Percentiles rank a stretch among this genome's conserved stretches.
phyloP scores from a whole-genome alignment of 164 flowering plant genomes.

The Kingdonia uniflora region DNA sequence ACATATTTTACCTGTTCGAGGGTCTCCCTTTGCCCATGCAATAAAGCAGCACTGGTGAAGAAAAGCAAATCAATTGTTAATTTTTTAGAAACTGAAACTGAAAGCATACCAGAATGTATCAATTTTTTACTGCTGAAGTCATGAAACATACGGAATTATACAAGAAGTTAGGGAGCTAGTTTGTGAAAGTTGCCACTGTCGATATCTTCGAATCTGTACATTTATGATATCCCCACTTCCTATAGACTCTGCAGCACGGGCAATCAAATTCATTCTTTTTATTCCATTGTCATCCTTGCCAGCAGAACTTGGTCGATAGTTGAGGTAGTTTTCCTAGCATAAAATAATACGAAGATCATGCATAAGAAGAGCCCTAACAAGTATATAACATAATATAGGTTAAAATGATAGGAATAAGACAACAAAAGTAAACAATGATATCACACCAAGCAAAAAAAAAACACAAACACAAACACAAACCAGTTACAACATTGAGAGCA shows the following conservation, averaged over 20 bases:
- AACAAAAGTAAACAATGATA: not conserved
- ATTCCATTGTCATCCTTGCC: slow-evolving; percentile 75
- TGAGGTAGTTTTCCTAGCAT: slow-evolving; percentile 85
- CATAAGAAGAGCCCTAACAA: no score
- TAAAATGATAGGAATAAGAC: not conserved
- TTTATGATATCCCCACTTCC: slow-evolving; percentile 86
- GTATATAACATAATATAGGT: not conserved
- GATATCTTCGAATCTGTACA: slow-evolving; percentile 88
- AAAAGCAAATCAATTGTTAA: slow-evolving; percentile 5
- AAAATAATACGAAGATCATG: slow-evolving; percentile 1
- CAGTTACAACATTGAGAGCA: not conserved
- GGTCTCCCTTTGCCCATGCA: slow-evolving; percentile 84
- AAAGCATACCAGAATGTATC: slow-evolving; percentile 2
- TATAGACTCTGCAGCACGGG: slow-evolving; percentile 95
- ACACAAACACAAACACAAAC: no score
- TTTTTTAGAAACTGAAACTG: not conserved
- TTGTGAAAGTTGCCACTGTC: slow-evolving; percentile 93
- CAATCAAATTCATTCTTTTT: slow-evolving; percentile 69
- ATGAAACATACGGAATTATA: slow-evolving; percentile 77
- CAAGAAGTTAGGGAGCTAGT: slow-evolving; percentile 53
- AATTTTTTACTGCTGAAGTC: slow-evolving; percentile 1
- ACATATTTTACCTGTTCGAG: slow-evolving; percentile 54
- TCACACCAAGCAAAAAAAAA: not conserved
- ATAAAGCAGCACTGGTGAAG: slow-evolving; percentile 57
- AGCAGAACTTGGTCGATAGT: slow-evolving; percentile 65